phyloP scores from a whole-genome alignment of 345 rosid genomes.

The Acer yangbiense region DNA sequence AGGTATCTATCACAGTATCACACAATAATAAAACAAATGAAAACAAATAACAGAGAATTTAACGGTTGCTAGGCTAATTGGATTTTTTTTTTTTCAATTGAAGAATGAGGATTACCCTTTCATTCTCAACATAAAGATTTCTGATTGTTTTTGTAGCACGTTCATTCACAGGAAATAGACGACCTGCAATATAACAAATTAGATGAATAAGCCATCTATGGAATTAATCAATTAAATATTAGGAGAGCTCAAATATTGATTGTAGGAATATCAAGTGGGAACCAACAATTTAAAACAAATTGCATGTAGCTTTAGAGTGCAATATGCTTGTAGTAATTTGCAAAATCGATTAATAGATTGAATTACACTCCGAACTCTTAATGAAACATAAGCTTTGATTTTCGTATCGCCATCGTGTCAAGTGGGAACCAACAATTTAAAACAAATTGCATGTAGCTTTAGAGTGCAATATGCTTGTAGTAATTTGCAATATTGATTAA shows the following conservation, averaged over 20 bases:
- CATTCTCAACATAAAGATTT: constrained; percentile 91
- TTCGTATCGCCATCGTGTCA: neutral
- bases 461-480: neutral
- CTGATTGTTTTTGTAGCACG: constrained; percentile 89
- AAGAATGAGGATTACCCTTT: constrained; percentile 65
- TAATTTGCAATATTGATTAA: neutral
- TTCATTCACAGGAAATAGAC: constrained; percentile 74
- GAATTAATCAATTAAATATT: neutral
- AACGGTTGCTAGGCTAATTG: neutral
- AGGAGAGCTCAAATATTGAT: neutral
- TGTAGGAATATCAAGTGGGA: neutral
- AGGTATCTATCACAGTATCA: neutral
- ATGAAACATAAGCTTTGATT: neutral
- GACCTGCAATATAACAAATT: constrained; percentile 46
- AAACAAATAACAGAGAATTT: neutral
- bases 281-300: constrained; percentile 1
- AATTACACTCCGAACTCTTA: neutral
- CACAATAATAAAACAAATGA: neutral
- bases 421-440: constrained; percentile 4
- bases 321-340: neutral
- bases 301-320: neutral
- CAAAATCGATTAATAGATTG: neutral
- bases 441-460: neutral
- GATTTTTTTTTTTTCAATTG: neutral
- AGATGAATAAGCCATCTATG: constrained; percentile 11